Evolutionary conservation across 345 rosid genomes (phyloP), one percentile per base, ranked within the genome.

Genomic region (Citrus trifoliata): DNA sequence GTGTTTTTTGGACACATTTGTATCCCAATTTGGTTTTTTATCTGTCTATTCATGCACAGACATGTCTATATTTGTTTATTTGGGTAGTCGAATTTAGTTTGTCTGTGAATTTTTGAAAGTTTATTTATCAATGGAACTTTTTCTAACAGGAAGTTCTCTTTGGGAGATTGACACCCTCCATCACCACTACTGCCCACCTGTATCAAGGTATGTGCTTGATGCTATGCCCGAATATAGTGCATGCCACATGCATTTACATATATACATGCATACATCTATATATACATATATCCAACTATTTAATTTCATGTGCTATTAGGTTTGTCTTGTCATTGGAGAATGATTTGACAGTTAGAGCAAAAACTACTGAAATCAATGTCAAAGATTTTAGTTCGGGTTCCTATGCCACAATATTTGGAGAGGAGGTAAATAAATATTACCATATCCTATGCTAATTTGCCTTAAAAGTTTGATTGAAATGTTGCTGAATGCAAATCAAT

Each of bases 181-280:
- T 21, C 94, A 91, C 85, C 97, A 94, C 81, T 93, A 96, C 85
- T 96, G 98, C 73, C 97, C 98, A 10, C 92, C 97, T 16, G 97
- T 94, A 82, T 96, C 99, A 74, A 92, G 99, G 98, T 94, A 81
- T 74, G 51, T 51, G 38, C 25, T n/a, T 58, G 61, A 48, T 74
- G 27, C 46, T n/a, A 56, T 73, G 5, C 51, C 18, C 4, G 46
- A 35, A 48, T 12, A 55, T 25, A 0, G 4, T 1, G 16, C 51
- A 46, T 46, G 5, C 18, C 18, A 46, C 51, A 13, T 0, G 2
- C 51, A 42, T 3, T 0, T 3, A 42, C 3, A 40, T 10, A 0
- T 12, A 56, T 5, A 1, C 51, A 21, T 35, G 4, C 22, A 7
- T 60, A 7, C 37, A 35, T 27, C 3, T 28, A 10, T 33, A 35